These are phyloP conservation scores for Aegilops bicornis DNA, from an alignment of 176 grass and related monocot species.

Conservation along the genomic window DNA sequence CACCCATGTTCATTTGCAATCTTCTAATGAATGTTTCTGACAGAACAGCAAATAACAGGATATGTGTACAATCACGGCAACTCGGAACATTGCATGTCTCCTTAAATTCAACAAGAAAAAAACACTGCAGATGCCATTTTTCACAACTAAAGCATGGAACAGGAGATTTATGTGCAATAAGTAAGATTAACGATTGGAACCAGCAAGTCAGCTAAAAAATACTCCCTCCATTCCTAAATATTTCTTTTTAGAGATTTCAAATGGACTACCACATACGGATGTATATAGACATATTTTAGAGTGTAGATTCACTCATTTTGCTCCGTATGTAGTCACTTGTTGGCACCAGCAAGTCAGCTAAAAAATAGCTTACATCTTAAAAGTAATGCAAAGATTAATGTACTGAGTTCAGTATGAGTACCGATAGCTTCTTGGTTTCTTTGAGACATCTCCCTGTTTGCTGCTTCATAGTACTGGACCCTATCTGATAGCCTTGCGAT, in stretches of 20 bases:
- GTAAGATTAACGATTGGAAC: not conserved
- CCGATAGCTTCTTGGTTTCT: conserved; percentile 98
- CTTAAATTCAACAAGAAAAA: not conserved
- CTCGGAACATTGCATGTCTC: not conserved
- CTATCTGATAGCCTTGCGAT: conserved; percentile 86
- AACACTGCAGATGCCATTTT: not conserved
- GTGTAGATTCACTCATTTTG: no score
- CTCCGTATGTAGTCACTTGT: not conserved
- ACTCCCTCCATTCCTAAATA: no score
- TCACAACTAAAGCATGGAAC: not conserved
- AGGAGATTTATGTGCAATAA: not conserved
- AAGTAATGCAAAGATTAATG: not conserved
- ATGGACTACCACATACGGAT: no score
- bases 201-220: not conserved
- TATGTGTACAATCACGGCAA: not conserved
- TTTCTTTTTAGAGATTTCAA: no score
- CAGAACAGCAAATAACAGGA: not conserved
- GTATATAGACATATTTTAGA: no score
- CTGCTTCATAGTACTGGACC: conserved; percentile 95
- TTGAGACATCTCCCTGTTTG: conserved; percentile 96
- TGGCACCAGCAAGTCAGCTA: not conserved
- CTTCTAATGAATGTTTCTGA: not conserved
- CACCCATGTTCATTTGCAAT: not conserved
- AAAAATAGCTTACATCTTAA: not conserved
- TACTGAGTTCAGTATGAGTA: conserved; percentile 43